Base-by-base conservation (phyloP, 164 flowering plant species). In the Paratinospora sagittata region DNA sequence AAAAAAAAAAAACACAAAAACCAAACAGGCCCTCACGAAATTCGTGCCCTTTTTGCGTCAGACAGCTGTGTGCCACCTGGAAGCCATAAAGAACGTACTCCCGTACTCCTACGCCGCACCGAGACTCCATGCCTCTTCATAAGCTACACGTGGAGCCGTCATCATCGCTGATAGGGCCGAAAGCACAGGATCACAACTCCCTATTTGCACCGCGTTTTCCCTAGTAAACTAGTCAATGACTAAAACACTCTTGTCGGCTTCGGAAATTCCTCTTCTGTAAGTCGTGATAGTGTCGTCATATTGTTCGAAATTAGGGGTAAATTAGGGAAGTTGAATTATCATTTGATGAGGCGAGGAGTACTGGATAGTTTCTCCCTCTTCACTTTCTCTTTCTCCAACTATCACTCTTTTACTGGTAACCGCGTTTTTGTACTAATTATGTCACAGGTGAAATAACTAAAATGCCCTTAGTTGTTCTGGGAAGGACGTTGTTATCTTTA, bases 41-140 rank as follows among this genome's bases (percentile, higher is more conserved):
- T 60, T 71, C 36, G 16, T 27, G 3, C 30, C 63, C 19, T 13
- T 34, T 33, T 69, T 47, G 55, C 55, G 63, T 75, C 65, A 58
- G 27, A 81, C 79, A 78, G 79, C 83, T 78, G 77, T 73, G 27
- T 65, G 83, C 76, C 81, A 81, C 71, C 83, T 81, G 81, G 77
- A 73, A 65, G 62, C 72, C 36, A 41, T 57, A 57, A 63, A 71
- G 76, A 33, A 23, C 17, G 41, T 36, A 67, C 62, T 55, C 63
- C 49, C 70, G n/a, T 43, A 55, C 14, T 16, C 58, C 65, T 73
- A 72, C 77, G 72, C 72, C 79, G 66, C 76, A 74, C 65, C 72
- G 66, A 61, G 45, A 12, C 13, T 30, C 61, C 8, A 55, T 0
- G 24, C 61, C 34, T 5, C 26, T n/a, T 3, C 2, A 4, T 8